Base-by-base conservation (phyloP, 1,284 basidiomycete species). In the Tylopilus sp. region DNA sequence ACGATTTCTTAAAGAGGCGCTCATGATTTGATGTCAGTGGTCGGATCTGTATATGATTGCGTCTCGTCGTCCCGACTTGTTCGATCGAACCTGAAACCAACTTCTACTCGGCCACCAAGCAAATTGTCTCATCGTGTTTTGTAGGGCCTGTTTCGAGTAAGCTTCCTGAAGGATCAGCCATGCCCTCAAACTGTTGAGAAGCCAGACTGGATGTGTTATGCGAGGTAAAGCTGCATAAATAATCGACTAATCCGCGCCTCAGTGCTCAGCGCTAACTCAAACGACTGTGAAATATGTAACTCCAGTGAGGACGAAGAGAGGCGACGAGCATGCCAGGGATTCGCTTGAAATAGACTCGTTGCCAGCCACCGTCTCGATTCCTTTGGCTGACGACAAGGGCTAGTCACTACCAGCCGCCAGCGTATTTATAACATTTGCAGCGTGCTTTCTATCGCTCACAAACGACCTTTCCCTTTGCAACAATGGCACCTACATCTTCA, bases 401-500 rank as follows among this genome's bases (percentile, higher is more conserved):
- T 42, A 11, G 35, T 45, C 49, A 49, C 16, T 42, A 60, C 59
- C 54, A 63, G 64, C 64, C 64, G 21, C 62, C 45, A 49, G 36
- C 16, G 21, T 66, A 64, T 60, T 52, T 65, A 65, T 66, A 58
- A 54, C 18, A 39, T 42, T 31, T 19, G 15, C 26, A 21, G 19
- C 26, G 18, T 36, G 33, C 28, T 35, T 39, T 30, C 37, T 30
- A 36, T 41, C 26, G 15, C 18, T 19, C 37, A 45, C 41, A 18
- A 30, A 35, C 44, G 35, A 50, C 38, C 46, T 28, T 12, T 25
- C 23, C 33, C 41, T 34, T 34, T 30, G 28, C 42, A 40, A 44
- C 40, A 19, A 63, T 63, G 60, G 64, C 60, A 6, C 60, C 60
- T 23, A 49, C 62, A 41, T n/a, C 47, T 30, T 44, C 48, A 39